Conservation (phyloP, 495 filamentous ascomycete species). For the Lophiostoma macrostomum region DNA sequence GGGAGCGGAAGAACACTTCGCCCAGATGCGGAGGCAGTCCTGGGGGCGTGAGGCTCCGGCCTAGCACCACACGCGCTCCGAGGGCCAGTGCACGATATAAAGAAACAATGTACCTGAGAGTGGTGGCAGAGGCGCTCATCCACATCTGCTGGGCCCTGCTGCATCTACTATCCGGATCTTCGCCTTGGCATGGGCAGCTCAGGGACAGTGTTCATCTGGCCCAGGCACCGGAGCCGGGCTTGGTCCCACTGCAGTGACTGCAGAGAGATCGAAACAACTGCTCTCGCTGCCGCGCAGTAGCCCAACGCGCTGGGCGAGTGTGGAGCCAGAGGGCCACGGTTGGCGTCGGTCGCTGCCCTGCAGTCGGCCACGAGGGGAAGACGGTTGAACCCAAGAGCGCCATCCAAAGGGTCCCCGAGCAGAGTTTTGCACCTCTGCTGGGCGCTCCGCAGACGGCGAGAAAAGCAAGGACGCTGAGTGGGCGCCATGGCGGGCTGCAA, state of each 20-base stretch:
- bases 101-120: conserved; percentile 10
- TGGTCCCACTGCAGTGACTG: background rate
- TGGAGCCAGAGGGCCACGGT: too few species aligned
- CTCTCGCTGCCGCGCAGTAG: too few species aligned
- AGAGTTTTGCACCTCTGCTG: too few species aligned
- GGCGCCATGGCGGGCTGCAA: conserved; percentile 9
- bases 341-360: too few species aligned
- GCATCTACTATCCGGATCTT: conserved; percentile 8
- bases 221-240: background rate
- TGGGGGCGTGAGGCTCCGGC: conserved; percentile 1
- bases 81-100: conserved; percentile 11
- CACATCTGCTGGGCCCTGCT: background rate
- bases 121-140: conserved; percentile 10
- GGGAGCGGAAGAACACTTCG: too few species aligned
- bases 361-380: too few species aligned
- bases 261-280: too few species aligned
- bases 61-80: conserved; percentile 1
- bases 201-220: background rate
- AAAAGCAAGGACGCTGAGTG: too few species aligned
- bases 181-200: background rate
- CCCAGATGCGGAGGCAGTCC: too few species aligned
- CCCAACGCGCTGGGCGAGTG: too few species aligned
- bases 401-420: too few species aligned
- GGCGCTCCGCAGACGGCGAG: background rate
- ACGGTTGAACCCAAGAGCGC: too few species aligned